Evolutionary conservation across 257 asterid genomes (phyloP).

Genomic region (Solanum sitiens): DNA sequence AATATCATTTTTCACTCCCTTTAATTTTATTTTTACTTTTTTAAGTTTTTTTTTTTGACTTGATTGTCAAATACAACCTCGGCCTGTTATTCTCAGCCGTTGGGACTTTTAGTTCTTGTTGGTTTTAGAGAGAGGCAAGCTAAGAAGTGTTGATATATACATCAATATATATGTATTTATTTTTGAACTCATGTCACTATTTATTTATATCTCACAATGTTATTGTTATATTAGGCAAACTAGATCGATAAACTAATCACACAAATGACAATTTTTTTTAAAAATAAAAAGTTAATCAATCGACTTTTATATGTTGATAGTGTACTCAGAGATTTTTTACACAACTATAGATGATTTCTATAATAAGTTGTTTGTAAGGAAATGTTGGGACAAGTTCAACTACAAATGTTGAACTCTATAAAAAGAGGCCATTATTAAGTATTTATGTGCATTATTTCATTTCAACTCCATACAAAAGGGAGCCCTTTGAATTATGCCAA

Average conservation of each 20-base stretch:
- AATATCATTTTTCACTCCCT: neutral
- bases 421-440: neutral
- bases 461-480: neutral
- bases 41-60: conserved; percentile 10
- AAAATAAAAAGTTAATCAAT: neutral
- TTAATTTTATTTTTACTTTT: neutral
- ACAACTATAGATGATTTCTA: neutral
- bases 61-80: conserved; percentile 53
- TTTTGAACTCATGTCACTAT: neutral
- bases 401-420: neutral
- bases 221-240: neutral
- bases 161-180: neutral
- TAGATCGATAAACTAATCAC: neutral
- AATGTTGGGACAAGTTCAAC: neutral
- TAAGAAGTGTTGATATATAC: conserved; percentile 48
- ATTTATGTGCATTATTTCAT: neutral
- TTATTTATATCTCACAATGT: neutral
- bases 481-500: neutral
- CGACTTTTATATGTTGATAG: neutral
- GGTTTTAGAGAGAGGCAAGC: conserved; percentile 34
- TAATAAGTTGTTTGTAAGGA: neutral
- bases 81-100: conserved; percentile 35
- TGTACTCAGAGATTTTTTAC: neutral
- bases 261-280: too few species aligned
- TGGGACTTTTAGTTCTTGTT: conserved; percentile 11